Base-by-base conservation (phyloP, 805 yeast species). In the Starmerella asiatica region DNA sequence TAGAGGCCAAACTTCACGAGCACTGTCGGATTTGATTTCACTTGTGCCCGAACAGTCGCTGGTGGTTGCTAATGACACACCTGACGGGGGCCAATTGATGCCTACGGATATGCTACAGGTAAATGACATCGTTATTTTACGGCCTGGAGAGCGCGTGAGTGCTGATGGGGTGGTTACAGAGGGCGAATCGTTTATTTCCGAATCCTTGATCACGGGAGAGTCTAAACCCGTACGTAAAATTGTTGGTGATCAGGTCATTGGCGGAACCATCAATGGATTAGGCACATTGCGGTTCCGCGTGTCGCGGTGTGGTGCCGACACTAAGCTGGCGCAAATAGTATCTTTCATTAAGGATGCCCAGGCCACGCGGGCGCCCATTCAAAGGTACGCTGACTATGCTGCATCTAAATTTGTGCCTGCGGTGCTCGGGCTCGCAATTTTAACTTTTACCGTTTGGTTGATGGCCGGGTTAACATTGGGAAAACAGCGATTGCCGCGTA, bases 151-250 rank as follows among this genome's bases (percentile, higher is more conserved):
- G 38, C 82, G 75, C 49, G 70, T 91, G 3, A 94, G 97, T 1
- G 85, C 94, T 1, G 99, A 91, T 64, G 99, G 97, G 35, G 56
- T 67, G 6, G 75, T 93, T 15, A 60, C 79, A 1, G 66, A 67
- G 47, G 98, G 98, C 6, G 71, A 70, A 41, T 71, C 94, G 0
- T 94, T 81, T 52, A 69, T 84, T 24, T 88, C 86, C 54, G 99
- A 91, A 59, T 78, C 95, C 2, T 62, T 86, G 19, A 65, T 91
- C 40, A 88, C 98, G 0, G 99, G 99, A 36, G 98, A 91, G 60
- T 73, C 94, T 0, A 55, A 72, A 29, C 86, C 94, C 1, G 76
- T 86, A 1, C 58, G 62, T 30, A 91, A 88, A 52, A 52, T 38
- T 2, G 51, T 51, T 2, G 85, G 83, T 2, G 77, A 77, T 27